Evolutionary conservation across 225 moss, liverwort and hornwort species (phyloP), one percentile per base, ranked within the genome.

Genomic region (Marchantia polymorpha): DNA sequence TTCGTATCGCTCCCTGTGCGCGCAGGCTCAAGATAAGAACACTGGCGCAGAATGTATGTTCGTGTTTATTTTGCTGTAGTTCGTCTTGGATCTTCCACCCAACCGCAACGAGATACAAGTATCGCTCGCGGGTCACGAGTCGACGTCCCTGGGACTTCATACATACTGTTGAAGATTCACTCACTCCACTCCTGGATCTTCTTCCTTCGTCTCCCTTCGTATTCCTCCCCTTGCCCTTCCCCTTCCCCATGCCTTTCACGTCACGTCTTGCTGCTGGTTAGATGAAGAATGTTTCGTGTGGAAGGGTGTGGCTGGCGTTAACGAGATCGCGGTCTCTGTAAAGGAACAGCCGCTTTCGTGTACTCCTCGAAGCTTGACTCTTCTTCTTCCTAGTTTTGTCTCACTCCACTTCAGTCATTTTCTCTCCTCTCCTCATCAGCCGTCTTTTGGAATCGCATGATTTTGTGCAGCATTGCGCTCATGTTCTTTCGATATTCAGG

Each of bases 31-130:
- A 69, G 69, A 69, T 47, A 48, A 69, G 17, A 69, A 69, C 69
- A 69, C 69, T 48, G 69, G 17, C 4, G 69, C 69, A 69, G 69
- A 69, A 69, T 69, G 69, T 69, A 69, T 17, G 47, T 48, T 39
- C 3, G 39, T 39, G 19, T 16, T 7, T 16, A 47, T 47, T 64
- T 9, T 23, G 3, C 67, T 67, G 29, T 67, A 67, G 22, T 64
- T 25, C 64, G 64, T 64, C 64, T 67, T 67, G 67, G 67, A 30
- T 67, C 67, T 30, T 67, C 30, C 67, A 67, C 29, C 30, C 10
- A 31, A 3, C 23, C 27, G 55, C 55, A 12, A 55, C 1, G 26
- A 23, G 11, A 26, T 23, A 23, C 64, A 64, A 26, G 26, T 64
- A 12, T 64, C 58, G 20, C 17, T 64, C 58, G 19, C 17, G 26